These are phyloP conservation scores for Tulasnella sp. DNA, from an alignment of 768 basidiomycete genomes.

Conservation along the genomic window DNA sequence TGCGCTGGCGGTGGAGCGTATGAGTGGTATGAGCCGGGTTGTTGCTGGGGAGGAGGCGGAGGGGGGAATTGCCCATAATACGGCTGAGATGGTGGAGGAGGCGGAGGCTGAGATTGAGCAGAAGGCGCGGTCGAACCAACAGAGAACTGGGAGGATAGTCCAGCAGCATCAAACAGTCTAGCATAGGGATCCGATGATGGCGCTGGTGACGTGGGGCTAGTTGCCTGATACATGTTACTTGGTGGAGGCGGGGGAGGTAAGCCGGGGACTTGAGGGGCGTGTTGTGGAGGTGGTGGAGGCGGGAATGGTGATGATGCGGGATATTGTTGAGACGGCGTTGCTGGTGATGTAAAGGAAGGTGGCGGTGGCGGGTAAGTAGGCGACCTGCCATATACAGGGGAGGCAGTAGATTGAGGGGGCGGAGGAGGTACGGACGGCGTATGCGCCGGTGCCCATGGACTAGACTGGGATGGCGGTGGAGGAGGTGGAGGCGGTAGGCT, in stretches of 20 bases:
- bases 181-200: slow-evolving; percentile 21
- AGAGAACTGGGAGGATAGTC: neutral
- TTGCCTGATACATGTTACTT: neutral
- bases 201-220: slow-evolving; percentile 21
- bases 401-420: neutral
- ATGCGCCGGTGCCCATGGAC: neutral
- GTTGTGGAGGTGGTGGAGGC: slow-evolving; percentile 5
- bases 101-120: slow-evolving; percentile 14
- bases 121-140: neutral
- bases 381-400: neutral
- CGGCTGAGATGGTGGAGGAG: slow-evolving; percentile 5
- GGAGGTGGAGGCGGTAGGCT: slow-evolving; percentile 18
- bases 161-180: slow-evolving; percentile 13
- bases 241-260: neutral
- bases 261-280: slow-evolving; percentile 5
- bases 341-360: neutral
- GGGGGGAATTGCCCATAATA: neutral
- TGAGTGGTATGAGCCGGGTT: slow-evolving; percentile 2
- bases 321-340: neutral
- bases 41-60: slow-evolving; percentile 1
- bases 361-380: neutral
- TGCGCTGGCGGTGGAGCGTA: slow-evolving; percentile 3
- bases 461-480: slow-evolving; percentile 3
- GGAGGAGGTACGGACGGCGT: neutral
- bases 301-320: neutral